phyloP scores from a whole-genome alignment of 495 filamentous ascomycete species.

The Xylaria scruposa region DNA sequence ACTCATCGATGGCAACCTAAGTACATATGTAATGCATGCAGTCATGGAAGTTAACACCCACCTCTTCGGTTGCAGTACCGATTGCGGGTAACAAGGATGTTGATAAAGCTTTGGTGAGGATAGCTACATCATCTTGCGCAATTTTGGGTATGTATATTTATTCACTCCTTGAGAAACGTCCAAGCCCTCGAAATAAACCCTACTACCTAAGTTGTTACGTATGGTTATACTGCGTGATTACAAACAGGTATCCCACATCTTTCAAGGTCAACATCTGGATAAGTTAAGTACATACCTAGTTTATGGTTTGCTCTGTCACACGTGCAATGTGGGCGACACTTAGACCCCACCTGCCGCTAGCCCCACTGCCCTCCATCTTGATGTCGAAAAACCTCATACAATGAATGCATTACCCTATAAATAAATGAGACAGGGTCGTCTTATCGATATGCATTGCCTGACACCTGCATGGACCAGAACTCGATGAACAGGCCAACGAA shows the following conservation, averaged over 20 bases:
- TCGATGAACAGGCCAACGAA: background rate
- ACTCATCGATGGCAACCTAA: slow-evolving; percentile 6
- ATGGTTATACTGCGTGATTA: background rate
- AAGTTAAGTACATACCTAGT: background rate
- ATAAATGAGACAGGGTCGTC: background rate
- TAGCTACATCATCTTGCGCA: background rate
- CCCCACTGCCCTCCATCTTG: background rate
- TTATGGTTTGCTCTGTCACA: background rate
- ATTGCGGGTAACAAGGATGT: slow-evolving; percentile 12
- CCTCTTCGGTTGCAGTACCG: slow-evolving; percentile 2
- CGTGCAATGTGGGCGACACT: background rate
- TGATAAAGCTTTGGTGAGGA: slow-evolving; percentile 9
- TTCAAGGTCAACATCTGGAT: background rate
- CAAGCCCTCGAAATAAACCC: background rate
- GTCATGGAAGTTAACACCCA: background rate
- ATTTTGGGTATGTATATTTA: background rate
- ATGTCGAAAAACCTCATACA: background rate
- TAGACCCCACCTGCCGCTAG: background rate
- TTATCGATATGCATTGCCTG: slow-evolving; percentile 4
- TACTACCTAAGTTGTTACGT: background rate
- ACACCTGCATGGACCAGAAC: background rate
- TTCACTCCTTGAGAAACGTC: background rate
- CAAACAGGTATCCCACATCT: background rate
- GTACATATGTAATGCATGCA: background rate
- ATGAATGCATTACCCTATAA: background rate